phyloP scores from a whole-genome alignment of 495 filamentous ascomycete genomes.

The Neurospora sp. region DNA sequence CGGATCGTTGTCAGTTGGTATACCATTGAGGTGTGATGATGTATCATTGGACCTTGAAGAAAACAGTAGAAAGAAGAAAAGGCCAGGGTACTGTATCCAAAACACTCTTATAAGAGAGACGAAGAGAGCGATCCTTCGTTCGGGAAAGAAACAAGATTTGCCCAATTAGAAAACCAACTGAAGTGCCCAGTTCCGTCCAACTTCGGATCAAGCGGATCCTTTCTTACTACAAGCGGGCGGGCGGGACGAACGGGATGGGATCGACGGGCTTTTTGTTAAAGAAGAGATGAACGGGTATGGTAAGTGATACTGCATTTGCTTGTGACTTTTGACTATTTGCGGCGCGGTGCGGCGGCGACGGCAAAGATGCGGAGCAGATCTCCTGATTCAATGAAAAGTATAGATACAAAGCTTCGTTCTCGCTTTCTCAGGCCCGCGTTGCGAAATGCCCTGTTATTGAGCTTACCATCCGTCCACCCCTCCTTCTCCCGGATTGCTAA shows the following conservation, averaged over 20 bases:
- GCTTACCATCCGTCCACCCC: neutral
- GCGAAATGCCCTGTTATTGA: neutral
- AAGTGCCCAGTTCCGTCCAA: neutral
- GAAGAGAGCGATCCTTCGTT: neutral
- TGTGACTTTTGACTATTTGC: neutral
- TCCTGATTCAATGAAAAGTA: neutral
- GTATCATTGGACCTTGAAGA: neutral
- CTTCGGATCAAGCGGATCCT: neutral
- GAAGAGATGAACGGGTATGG: neutral
- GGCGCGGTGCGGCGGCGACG: neutral
- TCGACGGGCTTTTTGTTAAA: neutral
- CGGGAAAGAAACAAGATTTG: neutral
- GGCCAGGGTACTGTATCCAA: neutral
- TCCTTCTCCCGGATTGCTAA: neutral
- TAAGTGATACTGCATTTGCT: neutral
- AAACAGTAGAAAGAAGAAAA: neutral
- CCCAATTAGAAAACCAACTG: neutral
- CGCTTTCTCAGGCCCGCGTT: neutral
- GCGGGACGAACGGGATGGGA: neutral
- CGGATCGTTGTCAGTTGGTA: no score
- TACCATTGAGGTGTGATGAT: no score
- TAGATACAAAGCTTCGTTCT: neutral
- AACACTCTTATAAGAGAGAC: neutral
- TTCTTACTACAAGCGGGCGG: neutral
- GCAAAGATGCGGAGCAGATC: neutral